A percentile compares a stretch with the other conserved stretches of the same genome.
phyloP scores from a whole-genome alignment of 768 basidiomycete genomes.

The Gymnopilus junonius region DNA sequence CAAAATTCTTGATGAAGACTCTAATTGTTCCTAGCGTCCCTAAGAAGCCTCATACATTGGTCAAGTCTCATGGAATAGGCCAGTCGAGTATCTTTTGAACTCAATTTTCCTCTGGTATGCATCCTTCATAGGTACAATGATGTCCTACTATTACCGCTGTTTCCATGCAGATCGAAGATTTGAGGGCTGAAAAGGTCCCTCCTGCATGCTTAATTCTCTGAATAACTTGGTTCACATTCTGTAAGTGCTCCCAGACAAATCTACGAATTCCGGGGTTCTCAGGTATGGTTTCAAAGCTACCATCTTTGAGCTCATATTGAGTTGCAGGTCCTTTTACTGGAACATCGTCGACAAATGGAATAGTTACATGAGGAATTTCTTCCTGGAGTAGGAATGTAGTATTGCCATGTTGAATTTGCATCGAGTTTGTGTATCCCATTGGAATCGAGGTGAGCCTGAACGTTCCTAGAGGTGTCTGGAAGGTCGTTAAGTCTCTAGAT shows the following conservation, averaged over 20 bases:
- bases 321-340: constrained; percentile 22
- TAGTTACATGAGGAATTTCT: constrained; percentile 28
- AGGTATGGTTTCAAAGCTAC: constrained; percentile 36
- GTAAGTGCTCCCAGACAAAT: too few relatives aligned
- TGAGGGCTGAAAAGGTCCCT: too few relatives aligned
- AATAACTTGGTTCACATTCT: too few relatives aligned
- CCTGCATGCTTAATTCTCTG: too few relatives aligned
- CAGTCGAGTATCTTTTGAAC: constrained; percentile 34
- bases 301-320: constrained; percentile 28
- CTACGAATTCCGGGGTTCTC: constrained; percentile 38
- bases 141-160: constrained; percentile 39
- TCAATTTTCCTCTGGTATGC: constrained; percentile 23
- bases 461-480: too few relatives aligned
- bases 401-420: constrained; percentile 38
- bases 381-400: constrained; percentile 34
- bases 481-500: constrained; percentile 34
- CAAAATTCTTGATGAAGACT: constrained; percentile 32
- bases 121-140: constrained; percentile 38
- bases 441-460: constrained; percentile 25
- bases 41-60: constrained; percentile 17
- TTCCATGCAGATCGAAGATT: too few relatives aligned
- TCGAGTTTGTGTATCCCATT: constrained; percentile 35
- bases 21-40: constrained; percentile 28
- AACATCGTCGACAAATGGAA: constrained; percentile 16
- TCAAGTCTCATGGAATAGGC: constrained; percentile 22